These are phyloP conservation scores for Kodamaea sagamina DNA, from an alignment of 805 yeast genomes.

Conservation along the genomic window DNA sequence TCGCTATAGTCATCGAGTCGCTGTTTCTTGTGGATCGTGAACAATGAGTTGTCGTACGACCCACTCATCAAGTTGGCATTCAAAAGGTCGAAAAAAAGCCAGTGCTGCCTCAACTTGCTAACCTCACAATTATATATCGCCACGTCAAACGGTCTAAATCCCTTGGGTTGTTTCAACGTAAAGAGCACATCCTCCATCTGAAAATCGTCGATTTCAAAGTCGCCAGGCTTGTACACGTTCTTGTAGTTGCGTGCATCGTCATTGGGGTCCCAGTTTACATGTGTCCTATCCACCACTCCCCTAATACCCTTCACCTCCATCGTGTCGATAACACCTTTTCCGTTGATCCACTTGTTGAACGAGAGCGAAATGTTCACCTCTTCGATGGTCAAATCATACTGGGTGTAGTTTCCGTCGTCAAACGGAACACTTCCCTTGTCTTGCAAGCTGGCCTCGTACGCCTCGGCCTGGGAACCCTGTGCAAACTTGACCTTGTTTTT, in stretches of 20 bases:
- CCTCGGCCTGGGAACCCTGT: conserved; percentile 74
- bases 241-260: conserved; percentile 83
- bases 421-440: conserved; percentile 25
- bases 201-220: conserved; percentile 85
- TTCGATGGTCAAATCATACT: conserved; percentile 88
- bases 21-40: conserved; percentile 84
- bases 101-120: conserved; percentile 80
- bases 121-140: conserved; percentile 86
- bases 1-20: conserved; percentile 45
- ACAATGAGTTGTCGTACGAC: conserved; percentile 87
- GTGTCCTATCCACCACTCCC: conserved; percentile 91
- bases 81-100: conserved; percentile 87
- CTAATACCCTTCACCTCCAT: conserved; percentile 80
- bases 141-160: conserved; percentile 80
- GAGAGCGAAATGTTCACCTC: conserved; percentile 79
- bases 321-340: conserved; percentile 79
- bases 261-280: conserved; percentile 76
- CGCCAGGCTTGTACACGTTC: conserved; percentile 77
- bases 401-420: conserved; percentile 95
- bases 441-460: conserved; percentile 55
- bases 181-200: conserved; percentile 83
- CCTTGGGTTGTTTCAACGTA: conserved; percentile 77
- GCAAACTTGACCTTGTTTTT: conserved; percentile 52
- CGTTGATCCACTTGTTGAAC: conserved; percentile 84
- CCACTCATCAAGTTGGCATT: conserved; percentile 88